A percentile compares a stretch with the other conserved stretches of the same genome.
phyloP scores from a whole-genome alignment of 2,329 filamentous ascomycete species.

The Orbilia brochopaga region DNA sequence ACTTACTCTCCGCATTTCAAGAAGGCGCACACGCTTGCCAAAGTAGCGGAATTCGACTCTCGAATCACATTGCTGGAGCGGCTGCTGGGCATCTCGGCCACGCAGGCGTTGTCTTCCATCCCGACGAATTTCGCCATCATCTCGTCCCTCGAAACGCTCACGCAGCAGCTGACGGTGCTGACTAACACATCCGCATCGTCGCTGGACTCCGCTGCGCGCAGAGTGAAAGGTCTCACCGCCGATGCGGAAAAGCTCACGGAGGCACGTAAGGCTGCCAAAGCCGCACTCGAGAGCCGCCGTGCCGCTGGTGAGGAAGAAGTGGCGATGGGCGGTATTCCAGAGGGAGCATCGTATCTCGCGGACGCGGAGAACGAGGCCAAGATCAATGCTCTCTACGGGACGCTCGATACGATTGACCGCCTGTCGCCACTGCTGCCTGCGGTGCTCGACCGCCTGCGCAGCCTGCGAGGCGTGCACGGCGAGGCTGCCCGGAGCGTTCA shows the following conservation, averaged over 20 bases:
- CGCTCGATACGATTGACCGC: constrained; percentile 84
- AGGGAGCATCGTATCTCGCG: constrained; percentile 59
- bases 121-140: constrained; percentile 71
- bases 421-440: constrained; percentile 83
- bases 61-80: constrained; percentile 80
- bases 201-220: constrained; percentile 73
- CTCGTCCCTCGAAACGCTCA: constrained; percentile 78
- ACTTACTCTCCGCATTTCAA: constrained; percentile 71
- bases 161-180: constrained; percentile 78
- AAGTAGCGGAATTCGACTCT: constrained; percentile 85
- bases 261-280: constrained; percentile 67
- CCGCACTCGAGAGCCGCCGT: constrained; percentile 65
- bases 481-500: constrained; percentile 82
- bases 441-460: constrained; percentile 82
- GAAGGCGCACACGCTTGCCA: constrained; percentile 73
- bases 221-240: constrained; percentile 71
- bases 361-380: constrained; percentile 75
- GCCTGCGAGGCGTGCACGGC: constrained; percentile 80
- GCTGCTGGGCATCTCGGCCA: constrained; percentile 75
- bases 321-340: constrained; percentile 33
- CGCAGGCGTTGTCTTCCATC: constrained; percentile 60
- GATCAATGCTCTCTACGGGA: constrained; percentile 88
- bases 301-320: constrained; percentile 46
- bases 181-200: constrained; percentile 74
- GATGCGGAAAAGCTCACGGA: constrained; percentile 77